Base-by-base conservation (phyloP, 768 basidiomycete species). In the Hysterangium stoloniferum region DNA sequence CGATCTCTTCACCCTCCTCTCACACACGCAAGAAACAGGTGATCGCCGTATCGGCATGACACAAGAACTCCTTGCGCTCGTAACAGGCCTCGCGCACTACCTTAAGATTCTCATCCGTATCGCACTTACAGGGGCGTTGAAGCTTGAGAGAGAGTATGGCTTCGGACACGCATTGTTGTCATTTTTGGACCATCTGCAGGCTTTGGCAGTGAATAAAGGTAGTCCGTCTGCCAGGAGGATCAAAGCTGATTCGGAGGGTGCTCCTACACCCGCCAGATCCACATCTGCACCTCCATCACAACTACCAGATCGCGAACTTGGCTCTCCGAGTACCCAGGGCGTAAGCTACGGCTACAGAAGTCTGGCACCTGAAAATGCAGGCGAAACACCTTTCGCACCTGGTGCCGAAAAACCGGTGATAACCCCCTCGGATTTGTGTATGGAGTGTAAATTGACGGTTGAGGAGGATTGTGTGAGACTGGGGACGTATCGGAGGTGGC, bases 91-190 rank as follows among this genome's bases (percentile, higher is more conserved):
- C 31, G 96, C 96, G 4, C 96, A 99, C 68, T 98, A 99, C 68
- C 83, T 99, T 63, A 99, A 99, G 73, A 98, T 99, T 68, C 81
- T 99, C 48, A 99, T 99, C 56, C 86, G 96, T 45, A 98, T 99
- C 55, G 93, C 96, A 2, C 73, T 99, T 40, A 97, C 96, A 0
- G 94, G 93, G 5, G 90, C 93, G 4, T 76, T 99, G 54, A 97
- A 92, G 68, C 76, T 99, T 28, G 96, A 99, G 68, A 76, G 93
- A 52, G 96, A 99, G 61, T 80, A 89, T 61, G 78, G 77, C 52
- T 80, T 87, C 41, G 73, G 78, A 36, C 84, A 86, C 52, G 92
- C 93, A 1, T 87, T 98, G 77, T 71, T 82, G 4, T 82, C 80
- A 25, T 96, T 96, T 71, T 77, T 99, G 54, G 91, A 93, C 60